A percentile compares a stretch with the other conserved stretches of the same genome.
Evolutionary conservation across 2,329 filamentous ascomycete species (phyloP).

Genomic region (Ceratocystis eucalypticola): DNA sequence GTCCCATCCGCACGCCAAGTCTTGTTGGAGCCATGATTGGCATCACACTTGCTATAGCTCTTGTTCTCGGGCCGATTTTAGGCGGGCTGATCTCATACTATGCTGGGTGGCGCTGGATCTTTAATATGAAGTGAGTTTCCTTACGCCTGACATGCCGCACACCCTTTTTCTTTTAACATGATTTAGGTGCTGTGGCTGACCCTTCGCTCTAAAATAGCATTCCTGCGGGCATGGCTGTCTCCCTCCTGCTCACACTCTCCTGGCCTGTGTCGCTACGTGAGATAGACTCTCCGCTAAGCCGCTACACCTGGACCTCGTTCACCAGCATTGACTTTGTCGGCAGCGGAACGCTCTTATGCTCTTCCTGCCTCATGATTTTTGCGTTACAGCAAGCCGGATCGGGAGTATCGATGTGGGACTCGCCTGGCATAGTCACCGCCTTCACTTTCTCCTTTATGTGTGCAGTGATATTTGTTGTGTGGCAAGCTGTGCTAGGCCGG

Average conservation of each 20-base stretch:
- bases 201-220: constrained; percentile 27
- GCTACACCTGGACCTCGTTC: constrained; percentile 30
- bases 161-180: constrained; percentile 16
- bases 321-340: constrained; percentile 40
- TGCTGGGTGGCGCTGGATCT: constrained; percentile 45
- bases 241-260: constrained; percentile 29
- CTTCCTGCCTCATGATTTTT: constrained; percentile 42
- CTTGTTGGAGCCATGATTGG: constrained; percentile 43
- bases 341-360: constrained; percentile 36
- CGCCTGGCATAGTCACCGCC: constrained; percentile 36
- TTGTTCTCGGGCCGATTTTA: constrained; percentile 44
- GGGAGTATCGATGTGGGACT: constrained; percentile 38
- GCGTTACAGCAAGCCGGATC: constrained; percentile 44
- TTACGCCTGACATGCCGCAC: not conserved
- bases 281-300: constrained; percentile 8
- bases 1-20: constrained; percentile 38
- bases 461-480: constrained; percentile 37
- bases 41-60: constrained; percentile 42
- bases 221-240: constrained; percentile 33
- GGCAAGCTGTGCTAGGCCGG: constrained; percentile 36
- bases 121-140: constrained; percentile 44
- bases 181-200: not conserved
- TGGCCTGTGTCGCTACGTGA: constrained; percentile 17
- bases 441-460: constrained; percentile 35
- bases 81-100: constrained; percentile 43